These are phyloP conservation scores for Bretschneidera sinensis DNA, from an alignment of 345 rosid genomes.

Conservation along the genomic window DNA sequence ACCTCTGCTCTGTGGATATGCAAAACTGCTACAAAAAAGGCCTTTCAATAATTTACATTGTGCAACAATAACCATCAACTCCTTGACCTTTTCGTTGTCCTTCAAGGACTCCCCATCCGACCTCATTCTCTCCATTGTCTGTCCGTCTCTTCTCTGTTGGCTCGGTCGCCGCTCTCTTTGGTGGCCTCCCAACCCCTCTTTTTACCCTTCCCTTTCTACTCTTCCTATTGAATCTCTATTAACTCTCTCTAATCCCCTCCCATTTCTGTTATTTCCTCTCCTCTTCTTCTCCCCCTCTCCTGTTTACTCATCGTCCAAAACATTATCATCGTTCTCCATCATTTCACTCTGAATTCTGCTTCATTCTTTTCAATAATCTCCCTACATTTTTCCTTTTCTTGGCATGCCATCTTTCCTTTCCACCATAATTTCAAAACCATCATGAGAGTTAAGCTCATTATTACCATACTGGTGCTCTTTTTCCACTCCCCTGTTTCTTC, in stretches of 20 bases:
- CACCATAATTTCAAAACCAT: conserved; percentile 25
- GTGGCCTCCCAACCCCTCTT: conserved; percentile 35
- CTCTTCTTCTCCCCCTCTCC: conserved; percentile 18
- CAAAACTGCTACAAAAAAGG: no score
- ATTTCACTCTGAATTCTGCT: no score
- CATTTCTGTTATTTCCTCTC: conserved; percentile 9
- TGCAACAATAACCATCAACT: conserved; percentile 32
- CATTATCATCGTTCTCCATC: conserved; percentile 11
- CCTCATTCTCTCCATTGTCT: conserved; percentile 26
- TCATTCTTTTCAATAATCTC: no score
- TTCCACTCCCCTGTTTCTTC: conserved; percentile 22
- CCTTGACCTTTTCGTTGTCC: conserved; percentile 38
- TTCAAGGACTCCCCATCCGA: no score
- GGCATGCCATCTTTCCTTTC: conserved; percentile 29
- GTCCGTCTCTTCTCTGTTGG: conserved; percentile 30
- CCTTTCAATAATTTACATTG: conserved; percentile 23
- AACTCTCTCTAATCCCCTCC: conserved; percentile 34
- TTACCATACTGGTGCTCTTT: conserved; percentile 34
- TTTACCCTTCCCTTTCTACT: conserved; percentile 29
- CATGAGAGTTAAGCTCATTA: conserved; percentile 52
- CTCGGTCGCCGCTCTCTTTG: conserved; percentile 25
- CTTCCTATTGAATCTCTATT: no score
- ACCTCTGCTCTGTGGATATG: no score
- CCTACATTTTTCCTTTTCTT: conserved; percentile 45
- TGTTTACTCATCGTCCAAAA: conserved; percentile 23